phyloP scores from a whole-genome alignment of 2,329 filamentous ascomycete species.

The Calycina herbarum region DNA sequence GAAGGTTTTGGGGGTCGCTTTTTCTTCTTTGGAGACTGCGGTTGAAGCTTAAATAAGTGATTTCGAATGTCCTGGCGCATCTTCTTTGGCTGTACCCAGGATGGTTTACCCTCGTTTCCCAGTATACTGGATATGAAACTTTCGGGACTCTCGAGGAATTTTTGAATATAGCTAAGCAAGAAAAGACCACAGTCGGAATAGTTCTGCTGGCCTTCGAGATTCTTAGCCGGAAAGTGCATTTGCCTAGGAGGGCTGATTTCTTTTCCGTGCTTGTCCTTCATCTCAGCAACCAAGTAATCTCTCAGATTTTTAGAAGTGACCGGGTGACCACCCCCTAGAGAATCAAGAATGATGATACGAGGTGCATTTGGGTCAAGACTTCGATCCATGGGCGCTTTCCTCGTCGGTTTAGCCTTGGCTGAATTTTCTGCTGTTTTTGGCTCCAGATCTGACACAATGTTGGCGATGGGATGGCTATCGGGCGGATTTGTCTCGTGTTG shows the following conservation, averaged over 20 bases:
- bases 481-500: neutral
- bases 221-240: conserved; percentile 66
- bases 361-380: conserved; percentile 56
- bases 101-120: conserved; percentile 54
- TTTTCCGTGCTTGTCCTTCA: conserved; percentile 55
- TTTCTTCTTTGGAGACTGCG: conserved; percentile 44
- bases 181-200: conserved; percentile 89
- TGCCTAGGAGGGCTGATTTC: conserved; percentile 35
- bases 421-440: conserved; percentile 34
- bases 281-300: conserved; percentile 75
- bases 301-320: conserved; percentile 68
- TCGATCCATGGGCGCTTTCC: conserved; percentile 36
- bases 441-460: conserved; percentile 18
- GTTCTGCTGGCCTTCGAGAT: conserved; percentile 79
- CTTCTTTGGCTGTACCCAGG: conserved; percentile 49
- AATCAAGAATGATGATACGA: conserved; percentile 84
- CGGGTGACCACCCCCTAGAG: conserved; percentile 66
- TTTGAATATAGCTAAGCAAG: conserved; percentile 78
- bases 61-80: conserved; percentile 67
- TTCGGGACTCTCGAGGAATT: conserved; percentile 76
- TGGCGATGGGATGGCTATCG: conserved; percentile 8
- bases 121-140: conserved; percentile 68
- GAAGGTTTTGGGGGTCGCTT: conserved; percentile 1
- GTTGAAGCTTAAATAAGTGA: conserved; percentile 63
- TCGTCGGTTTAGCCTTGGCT: conserved; percentile 30